These are phyloP conservation scores for Rhodotorula graminis DNA, from an alignment of 768 basidiomycete genomes.

Conservation along the genomic window DNA sequence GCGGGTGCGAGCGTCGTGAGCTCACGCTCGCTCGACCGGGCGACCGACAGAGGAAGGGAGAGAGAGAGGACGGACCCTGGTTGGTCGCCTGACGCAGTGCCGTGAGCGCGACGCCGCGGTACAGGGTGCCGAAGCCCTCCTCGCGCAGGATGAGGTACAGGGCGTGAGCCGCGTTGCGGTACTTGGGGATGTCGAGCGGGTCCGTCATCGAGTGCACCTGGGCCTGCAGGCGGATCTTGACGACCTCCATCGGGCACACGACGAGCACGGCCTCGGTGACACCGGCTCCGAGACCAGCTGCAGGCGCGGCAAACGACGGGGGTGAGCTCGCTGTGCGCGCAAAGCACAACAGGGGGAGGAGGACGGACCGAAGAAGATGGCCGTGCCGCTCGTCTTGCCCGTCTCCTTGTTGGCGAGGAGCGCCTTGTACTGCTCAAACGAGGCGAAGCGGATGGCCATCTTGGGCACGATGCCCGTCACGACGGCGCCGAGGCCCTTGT, in stretches of 20 bases:
- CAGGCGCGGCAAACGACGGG: neutral
- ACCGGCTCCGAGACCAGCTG: constrained; percentile 91
- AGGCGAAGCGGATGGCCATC: constrained; percentile 98
- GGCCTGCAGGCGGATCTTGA: constrained; percentile 96
- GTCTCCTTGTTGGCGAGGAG: constrained; percentile 70
- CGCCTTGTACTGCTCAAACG: constrained; percentile 90
- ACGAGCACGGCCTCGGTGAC: constrained; percentile 91
- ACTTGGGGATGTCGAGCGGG: constrained; percentile 85
- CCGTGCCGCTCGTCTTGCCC: constrained; percentile 71
- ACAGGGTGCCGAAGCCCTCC: constrained; percentile 77
- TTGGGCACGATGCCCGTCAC: constrained; percentile 95
- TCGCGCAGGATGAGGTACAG: constrained; percentile 90
- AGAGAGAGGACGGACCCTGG: constrained; percentile 60
- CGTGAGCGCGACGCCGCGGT: constrained; percentile 88
- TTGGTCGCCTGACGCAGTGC: constrained; percentile 96
- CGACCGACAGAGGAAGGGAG: neutral
- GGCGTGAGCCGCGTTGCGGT: constrained; percentile 94
- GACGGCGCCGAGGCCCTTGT: constrained; percentile 94
- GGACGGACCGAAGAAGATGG: constrained; percentile 75
- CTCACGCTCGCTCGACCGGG: neutral
- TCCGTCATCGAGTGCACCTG: constrained; percentile 96
- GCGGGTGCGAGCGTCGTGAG: neutral
- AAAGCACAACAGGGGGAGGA: too few relatives aligned
- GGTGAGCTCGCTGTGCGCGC: neutral
- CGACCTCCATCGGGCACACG: constrained; percentile 98